Evolutionary conservation across 129 eudicot species (phyloP).

Genomic region (sunflower (Helianthus annuus)): DNA sequence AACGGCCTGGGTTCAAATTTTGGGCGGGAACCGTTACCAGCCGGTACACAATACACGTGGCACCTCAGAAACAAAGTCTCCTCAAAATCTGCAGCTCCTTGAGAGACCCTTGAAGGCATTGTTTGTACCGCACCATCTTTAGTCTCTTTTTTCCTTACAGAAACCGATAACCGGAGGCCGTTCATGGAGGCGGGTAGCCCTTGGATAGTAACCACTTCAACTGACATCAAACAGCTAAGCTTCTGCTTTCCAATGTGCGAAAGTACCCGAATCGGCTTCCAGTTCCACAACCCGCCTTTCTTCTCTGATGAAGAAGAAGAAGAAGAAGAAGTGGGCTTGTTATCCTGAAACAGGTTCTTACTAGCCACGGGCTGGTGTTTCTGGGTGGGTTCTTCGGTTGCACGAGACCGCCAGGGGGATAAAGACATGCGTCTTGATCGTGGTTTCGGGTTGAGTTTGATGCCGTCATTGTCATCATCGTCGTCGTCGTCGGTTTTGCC

Average conservation of each 20-base stretch:
- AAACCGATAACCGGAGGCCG: conserved; percentile 85
- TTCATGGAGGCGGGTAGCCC: conserved; percentile 85
- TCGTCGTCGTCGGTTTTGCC: conserved; percentile 29
- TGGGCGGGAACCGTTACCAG: conserved; percentile 38
- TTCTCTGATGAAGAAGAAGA: conserved; percentile 45
- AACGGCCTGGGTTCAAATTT: conserved; percentile 89
- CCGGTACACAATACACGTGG: conserved; percentile 71
- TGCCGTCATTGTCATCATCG: conserved; percentile 28
- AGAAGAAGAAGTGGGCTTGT: conserved; percentile 6
- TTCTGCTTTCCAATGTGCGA: conserved; percentile 83
- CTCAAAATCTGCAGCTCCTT: conserved; percentile 94
- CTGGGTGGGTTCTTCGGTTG: conserved; percentile 34
- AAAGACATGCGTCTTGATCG: conserved; percentile 76
- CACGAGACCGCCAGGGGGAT: conserved; percentile 85
- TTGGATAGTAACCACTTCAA: conserved; percentile 84
- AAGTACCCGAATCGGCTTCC: conserved; percentile 91
- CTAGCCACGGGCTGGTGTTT: neutral
- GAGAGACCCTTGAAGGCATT: conserved; percentile 95
- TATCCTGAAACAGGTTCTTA: conserved; percentile 26
- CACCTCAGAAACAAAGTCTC: conserved; percentile 83
- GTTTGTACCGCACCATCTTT: conserved; percentile 90
- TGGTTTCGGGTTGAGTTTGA: conserved; percentile 62
- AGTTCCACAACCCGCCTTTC: conserved; percentile 81
- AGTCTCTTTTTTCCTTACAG: conserved; percentile 81
- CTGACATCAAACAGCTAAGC: conserved; percentile 80